Conservation (phyloP, 352 stramenopile species). For the Pythium sp. region DNA sequence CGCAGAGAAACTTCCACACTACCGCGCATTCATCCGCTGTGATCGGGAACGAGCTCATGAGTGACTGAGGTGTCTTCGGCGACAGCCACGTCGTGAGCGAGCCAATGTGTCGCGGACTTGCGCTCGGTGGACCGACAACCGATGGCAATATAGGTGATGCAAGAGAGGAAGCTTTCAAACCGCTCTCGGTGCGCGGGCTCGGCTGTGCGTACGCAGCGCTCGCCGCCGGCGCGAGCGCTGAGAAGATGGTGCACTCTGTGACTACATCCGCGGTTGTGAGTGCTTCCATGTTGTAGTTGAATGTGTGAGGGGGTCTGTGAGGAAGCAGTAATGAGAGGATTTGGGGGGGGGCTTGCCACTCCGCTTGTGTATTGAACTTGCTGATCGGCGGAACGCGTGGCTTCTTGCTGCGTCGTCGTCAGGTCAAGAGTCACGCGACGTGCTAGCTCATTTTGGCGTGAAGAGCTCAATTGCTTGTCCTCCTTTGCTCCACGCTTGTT, state of each 20-base stretch:
- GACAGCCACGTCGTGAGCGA: conserved; percentile 15
- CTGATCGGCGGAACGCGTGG: no score
- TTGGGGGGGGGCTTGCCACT: no score
- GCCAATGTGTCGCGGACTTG: background rate
- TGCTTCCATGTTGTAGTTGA: background rate
- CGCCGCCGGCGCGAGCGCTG: conserved; percentile 21
- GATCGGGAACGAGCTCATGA: conserved; percentile 50
- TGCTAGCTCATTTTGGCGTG: no score
- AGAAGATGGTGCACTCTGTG: conserved; percentile 47
- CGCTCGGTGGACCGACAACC: background rate
- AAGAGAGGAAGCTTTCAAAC: background rate
- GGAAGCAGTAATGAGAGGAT: no score
- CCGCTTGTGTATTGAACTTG: no score
- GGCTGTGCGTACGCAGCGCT: background rate
- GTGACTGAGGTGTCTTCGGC: conserved; percentile 46
- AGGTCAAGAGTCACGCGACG: no score
- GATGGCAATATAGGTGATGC: background rate
- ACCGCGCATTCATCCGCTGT: conserved; percentile 42
- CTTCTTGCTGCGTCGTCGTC: no score
- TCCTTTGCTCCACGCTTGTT: no score
- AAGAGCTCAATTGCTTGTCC: no score
- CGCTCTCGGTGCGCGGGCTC: background rate
- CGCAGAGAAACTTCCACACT: conserved; percentile 68
- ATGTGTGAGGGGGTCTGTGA: no score
- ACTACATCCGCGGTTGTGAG: conserved; percentile 22